phyloP scores from a whole-genome alignment of 305 asterid species.

The Plantago coronopus region DNA sequence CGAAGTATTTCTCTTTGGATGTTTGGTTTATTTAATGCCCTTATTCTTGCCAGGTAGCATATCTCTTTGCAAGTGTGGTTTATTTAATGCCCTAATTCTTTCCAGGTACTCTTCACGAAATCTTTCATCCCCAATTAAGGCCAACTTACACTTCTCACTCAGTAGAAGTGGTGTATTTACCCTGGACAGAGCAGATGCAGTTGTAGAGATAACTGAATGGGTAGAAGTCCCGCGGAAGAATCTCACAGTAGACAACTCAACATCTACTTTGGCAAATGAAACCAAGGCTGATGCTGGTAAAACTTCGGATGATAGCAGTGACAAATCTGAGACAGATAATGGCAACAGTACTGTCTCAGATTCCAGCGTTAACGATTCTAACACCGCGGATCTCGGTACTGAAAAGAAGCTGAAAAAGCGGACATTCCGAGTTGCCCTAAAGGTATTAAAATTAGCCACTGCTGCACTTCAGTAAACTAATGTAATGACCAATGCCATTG shows the following conservation, averaged over 20 bases:
- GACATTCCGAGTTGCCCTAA: constrained; percentile 81
- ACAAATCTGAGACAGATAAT: constrained; percentile 41
- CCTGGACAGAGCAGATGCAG: constrained; percentile 93
- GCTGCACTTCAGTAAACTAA: background rate
- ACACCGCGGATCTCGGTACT: constrained; percentile 48
- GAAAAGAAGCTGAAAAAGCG: constrained; percentile 92
- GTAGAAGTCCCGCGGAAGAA: constrained; percentile 88
- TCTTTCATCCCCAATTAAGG: constrained; percentile 91
- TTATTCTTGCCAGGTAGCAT: constrained; percentile 16
- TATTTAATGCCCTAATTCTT: constrained; percentile 17
- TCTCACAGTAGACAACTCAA: constrained; percentile 72
- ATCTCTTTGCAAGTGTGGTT: constrained; percentile 14
- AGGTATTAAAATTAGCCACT: constrained; percentile 38
- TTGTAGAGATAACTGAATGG: constrained; percentile 94
- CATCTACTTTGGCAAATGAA: constrained; percentile 54
- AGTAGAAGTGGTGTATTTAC: constrained; percentile 88
- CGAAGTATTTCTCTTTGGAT: constrained; percentile 16
- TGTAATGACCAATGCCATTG: no score
- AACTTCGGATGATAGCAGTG: constrained; percentile 56
- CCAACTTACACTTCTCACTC: constrained; percentile 89
- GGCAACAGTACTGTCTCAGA: constrained; percentile 39
- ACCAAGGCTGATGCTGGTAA: constrained; percentile 47
- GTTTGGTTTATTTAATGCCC: constrained; percentile 12
- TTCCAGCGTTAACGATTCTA: constrained; percentile 42
- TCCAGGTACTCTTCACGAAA: constrained; percentile 82